Evolutionary conservation across 495 filamentous ascomycete species (phyloP), one percentile per base, ranked within the genome.

Genomic region (Talaromyces trachyspermus): DNA sequence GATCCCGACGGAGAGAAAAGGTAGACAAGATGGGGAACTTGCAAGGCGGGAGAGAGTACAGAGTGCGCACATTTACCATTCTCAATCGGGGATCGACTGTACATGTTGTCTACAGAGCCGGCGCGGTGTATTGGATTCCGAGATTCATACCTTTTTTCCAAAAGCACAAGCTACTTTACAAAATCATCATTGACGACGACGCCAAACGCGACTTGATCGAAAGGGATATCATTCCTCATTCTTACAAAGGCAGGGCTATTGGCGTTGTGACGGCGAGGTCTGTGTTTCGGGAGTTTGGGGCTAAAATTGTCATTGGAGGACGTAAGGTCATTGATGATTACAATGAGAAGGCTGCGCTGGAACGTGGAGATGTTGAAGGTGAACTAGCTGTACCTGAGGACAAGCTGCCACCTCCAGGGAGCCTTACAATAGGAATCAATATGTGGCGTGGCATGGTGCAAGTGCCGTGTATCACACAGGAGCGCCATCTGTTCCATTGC

Each of bases 91-190:
- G 81, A 92, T 22, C 68, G 88, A 18, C 77, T 94, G 12, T 98
- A 98, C 78, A 98, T 98, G 92, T 70, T 98, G 57, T 95, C 89
- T 2, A 98, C 92, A 2, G 92, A 98, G 55, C 92, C 92, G 4
- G 92, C 92, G 17, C 80, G 92, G 48, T 98, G 92, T 56, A 91
- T 95, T 40, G 92, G 92, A 5, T 98, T 98, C 75, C 73, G 92
- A 45, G 92, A 98, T 67, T 92, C 86, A 48, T 98, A 98, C 61
- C 76, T 98, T 98, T 98, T 74, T 98, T 98, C 74, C 91, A 90
- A 55, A 95, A 95, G 61, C 90, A 96, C 69, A 86, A 84, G 59
- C 80, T 89, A 57, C 83, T 96, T 15, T 89, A 88, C 74, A 96
- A 96, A 70, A 92, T 96, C 57, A 92, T 95, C 53, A 83, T 95